These are phyloP conservation scores for Dionaea muscipula DNA, from an alignment of 179 eudicot genomes.

Conservation along the genomic window DNA sequence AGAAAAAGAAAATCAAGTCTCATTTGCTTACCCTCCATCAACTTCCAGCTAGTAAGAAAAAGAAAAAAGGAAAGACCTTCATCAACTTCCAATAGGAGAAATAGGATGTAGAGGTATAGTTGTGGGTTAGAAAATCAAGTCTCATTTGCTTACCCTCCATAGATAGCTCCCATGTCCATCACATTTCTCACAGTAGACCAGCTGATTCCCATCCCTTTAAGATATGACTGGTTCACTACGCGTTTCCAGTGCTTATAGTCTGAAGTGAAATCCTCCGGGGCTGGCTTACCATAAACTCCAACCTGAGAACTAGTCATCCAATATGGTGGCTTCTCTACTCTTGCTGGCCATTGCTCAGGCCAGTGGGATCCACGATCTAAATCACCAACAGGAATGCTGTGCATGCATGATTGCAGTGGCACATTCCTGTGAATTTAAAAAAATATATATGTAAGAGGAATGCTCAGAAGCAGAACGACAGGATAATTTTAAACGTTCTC, in stretches of 20 bases:
- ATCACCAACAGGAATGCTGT: slow-evolving; percentile 28
- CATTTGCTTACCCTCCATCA: too few species aligned
- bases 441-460: not conserved
- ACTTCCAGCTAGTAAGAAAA: too few species aligned
- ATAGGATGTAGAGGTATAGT: too few species aligned
- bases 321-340: slow-evolving; percentile 35
- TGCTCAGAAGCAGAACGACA: not conserved
- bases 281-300: slow-evolving; percentile 57
- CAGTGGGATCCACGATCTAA: slow-evolving; percentile 39
- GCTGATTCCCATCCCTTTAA: slow-evolving; percentile 34
- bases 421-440: slow-evolving; percentile 30
- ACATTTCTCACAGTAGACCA: slow-evolving; percentile 56
- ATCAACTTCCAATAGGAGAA: too few species aligned
- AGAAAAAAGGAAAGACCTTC: too few species aligned
- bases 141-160: slow-evolving; percentile 48
- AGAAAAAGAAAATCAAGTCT: too few species aligned
- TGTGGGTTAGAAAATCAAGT: not conserved
- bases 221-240: slow-evolving; percentile 38
- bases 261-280: slow-evolving; percentile 39
- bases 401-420: slow-evolving; percentile 52
- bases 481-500: not conserved
- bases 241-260: slow-evolving; percentile 50
- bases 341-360: slow-evolving; percentile 51
- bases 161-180: slow-evolving; percentile 53
- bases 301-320: slow-evolving; percentile 40